Base-by-base conservation (phyloP, 768 basidiomycete genomes). In the Lyophyllum shimeji region DNA sequence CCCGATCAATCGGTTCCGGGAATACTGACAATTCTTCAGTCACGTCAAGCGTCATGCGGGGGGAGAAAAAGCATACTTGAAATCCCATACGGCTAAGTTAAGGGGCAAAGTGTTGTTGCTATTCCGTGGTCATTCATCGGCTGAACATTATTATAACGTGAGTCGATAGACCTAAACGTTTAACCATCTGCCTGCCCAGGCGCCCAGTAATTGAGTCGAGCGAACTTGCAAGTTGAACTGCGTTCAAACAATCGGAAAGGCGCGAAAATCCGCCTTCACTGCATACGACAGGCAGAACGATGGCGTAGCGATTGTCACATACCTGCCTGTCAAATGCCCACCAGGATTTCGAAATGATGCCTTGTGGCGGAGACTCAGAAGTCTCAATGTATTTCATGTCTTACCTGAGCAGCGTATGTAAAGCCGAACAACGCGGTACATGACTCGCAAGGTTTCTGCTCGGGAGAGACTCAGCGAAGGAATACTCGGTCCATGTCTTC, bases 151-250 rank as follows among this genome's bases (percentile, higher is more conserved):
- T 90, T n/a, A n/a, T n/a, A n/a, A n/a, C n/a, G n/a, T n/a, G n/a
- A n/a, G n/a, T n/a, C n/a, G n/a, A n/a, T n/a, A n/a, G n/a, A n/a
- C n/a, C n/a, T n/a, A n/a, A n/a, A n/a, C n/a, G n/a, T n/a, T n/a
- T n/a, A n/a, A n/a, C n/a, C n/a, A 70, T 50, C 89, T 75, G 1
- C 86, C 90, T 3, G n/a, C n/a, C n/a, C n/a, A n/a, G n/a, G n/a
- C n/a, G 81, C 72, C 84, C 89, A 89, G 24, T 82, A 80, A 68
- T 92, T 90, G 7, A 90, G 71, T 70, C 83, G 77, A 4, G 83
- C 78, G 9, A 91, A 80, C 65, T 89, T 89, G n/a, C n/a, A n/a
- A n/a, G 75, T 93, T 90, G 63, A 87, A 87, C 62, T 83, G 80
- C n/a, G 90, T 60, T 52, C 88, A 83, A 39, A 80, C 79, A 55